Percentiles rank a stretch among this genome's conserved stretches.
These are phyloP conservation scores for Daldinia childiae DNA, from an alignment of 495 filamentous ascomycete species.

Conservation along the genomic window DNA sequence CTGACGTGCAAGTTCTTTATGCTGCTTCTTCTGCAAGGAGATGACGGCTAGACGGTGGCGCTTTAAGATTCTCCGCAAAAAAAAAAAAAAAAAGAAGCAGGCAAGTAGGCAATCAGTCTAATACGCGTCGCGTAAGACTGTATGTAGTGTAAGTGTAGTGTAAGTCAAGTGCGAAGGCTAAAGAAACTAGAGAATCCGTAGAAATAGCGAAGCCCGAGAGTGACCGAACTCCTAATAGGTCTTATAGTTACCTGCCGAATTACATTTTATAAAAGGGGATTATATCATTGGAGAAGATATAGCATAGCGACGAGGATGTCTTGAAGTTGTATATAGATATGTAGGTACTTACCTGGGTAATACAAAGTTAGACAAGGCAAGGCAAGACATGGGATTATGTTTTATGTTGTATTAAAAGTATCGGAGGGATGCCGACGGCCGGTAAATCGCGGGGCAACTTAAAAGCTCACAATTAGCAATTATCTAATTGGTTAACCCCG, in stretches of 20 bases:
- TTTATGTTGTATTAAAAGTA: not conserved
- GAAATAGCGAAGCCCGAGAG: conserved; percentile 23
- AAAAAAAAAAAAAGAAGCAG: too few species aligned
- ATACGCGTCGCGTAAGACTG: conserved; percentile 36
- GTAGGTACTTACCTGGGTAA: too few species aligned
- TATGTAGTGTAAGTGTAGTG: too few species aligned
- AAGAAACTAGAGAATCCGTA: conserved; percentile 3
- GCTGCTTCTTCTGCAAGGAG: not conserved
- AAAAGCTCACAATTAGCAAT: conserved; percentile 39
- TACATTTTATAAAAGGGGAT: not conserved
- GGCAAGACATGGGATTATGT: too few species aligned
- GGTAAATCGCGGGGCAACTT: conserved; percentile 37
- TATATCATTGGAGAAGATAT: conserved; percentile 9
- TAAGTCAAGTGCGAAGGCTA: not conserved
- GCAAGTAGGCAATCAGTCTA: not conserved
- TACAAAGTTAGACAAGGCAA: too few species aligned
- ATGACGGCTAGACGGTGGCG: conserved; percentile 34
- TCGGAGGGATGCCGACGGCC: conserved; percentile 41
- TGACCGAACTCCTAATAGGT: conserved; percentile 15
- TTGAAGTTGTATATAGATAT: not conserved
- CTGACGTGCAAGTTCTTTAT: conserved; percentile 20
- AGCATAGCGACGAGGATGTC: not conserved
- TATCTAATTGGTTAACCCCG: conserved; percentile 29
- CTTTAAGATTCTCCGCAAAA: conserved; percentile 27
- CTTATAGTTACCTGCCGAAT: not conserved